Evolutionary conservation across 495 filamentous ascomycete genomes (phyloP).

Genomic region (Delitschia confertaspora): DNA sequence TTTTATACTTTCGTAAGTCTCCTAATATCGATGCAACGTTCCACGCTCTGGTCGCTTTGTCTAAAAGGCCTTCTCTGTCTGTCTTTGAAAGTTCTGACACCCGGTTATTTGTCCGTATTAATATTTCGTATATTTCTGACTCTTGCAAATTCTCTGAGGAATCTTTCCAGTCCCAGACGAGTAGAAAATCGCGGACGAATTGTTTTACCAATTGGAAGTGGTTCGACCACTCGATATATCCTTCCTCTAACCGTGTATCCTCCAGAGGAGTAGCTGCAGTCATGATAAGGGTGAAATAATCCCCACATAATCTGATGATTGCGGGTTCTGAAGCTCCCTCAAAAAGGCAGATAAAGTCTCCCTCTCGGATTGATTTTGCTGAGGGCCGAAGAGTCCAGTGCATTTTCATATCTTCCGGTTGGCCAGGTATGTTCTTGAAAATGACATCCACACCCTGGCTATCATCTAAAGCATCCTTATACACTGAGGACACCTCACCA

Average conservation of each 20-base stretch:
- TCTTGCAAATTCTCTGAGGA: background rate
- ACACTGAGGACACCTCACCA: constrained; percentile 1
- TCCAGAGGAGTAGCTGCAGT: constrained; percentile 21
- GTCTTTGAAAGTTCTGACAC: background rate
- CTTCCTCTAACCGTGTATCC: background rate
- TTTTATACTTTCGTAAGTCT: constrained; percentile 18
- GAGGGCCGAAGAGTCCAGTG: constrained; percentile 27
- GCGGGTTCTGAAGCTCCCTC: constrained; percentile 27
- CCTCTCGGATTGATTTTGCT: constrained; percentile 22
- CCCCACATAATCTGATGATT: constrained; percentile 24
- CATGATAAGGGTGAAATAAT: constrained; percentile 26
- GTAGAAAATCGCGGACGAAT: constrained; percentile 20
- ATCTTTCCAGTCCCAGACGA: constrained; percentile 22
- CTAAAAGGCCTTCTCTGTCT: constrained; percentile 10
- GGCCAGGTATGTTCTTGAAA: constrained; percentile 20
- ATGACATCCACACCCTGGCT: constrained; percentile 23
- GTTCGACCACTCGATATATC: background rate
- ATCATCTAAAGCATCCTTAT: background rate
- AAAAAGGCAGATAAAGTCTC: constrained; percentile 31
- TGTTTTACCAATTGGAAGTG: constrained; percentile 7
- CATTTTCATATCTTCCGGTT: constrained; percentile 8
- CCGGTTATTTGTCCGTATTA: background rate
- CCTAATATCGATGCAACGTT: constrained; percentile 16
- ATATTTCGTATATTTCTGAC: background rate
- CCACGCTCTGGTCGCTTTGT: constrained; percentile 17